phyloP scores from a whole-genome alignment of 805 yeast genomes.

The Candida vartiovaarae region DNA sequence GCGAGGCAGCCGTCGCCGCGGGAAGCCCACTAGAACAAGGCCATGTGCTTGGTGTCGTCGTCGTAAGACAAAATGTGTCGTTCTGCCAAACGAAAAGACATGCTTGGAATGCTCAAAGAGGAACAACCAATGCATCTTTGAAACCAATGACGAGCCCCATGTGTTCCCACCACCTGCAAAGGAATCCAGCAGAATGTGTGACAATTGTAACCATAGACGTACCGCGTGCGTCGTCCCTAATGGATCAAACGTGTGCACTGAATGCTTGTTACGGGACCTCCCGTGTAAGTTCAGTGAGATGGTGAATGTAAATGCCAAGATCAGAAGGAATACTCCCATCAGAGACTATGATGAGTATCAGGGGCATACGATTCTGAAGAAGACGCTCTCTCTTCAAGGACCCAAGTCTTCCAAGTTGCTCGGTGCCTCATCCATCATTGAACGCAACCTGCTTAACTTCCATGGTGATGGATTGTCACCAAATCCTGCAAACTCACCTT shows the following conservation, averaged over 20 bases:
- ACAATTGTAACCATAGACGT: slow-evolving; percentile 18
- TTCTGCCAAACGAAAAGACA: slow-evolving; percentile 2
- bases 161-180: not conserved
- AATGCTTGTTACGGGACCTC: slow-evolving; percentile 19
- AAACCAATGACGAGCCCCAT: slow-evolving; percentile 3
- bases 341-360: slow-evolving; percentile 23
- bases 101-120: slow-evolving; percentile 17
- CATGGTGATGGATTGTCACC: not conserved
- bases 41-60: slow-evolving; percentile 34
- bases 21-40: slow-evolving; percentile 22
- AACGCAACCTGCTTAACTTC: slow-evolving; percentile 18
- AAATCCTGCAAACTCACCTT: slow-evolving; percentile 6
- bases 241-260: slow-evolving; percentile 14
- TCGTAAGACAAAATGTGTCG: slow-evolving; percentile 24
- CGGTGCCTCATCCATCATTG: slow-evolving; percentile 22
- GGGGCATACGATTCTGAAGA: slow-evolving; percentile 24
- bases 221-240: slow-evolving; percentile 19
- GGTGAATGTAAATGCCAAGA: slow-evolving; percentile 7
- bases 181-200: slow-evolving; percentile 10
- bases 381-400: slow-evolving; percentile 23
- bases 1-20: not conserved
- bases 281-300: slow-evolving; percentile 20
- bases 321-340: slow-evolving; percentile 20
- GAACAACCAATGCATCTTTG: slow-evolving; percentile 11
- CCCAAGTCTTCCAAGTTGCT: slow-evolving; percentile 23